A percentile compares a stretch with the other conserved stretches of the same genome.
Conservation (phyloP, 352 stramenopile genomes). For the Phytophthora cryptogea region DNA sequence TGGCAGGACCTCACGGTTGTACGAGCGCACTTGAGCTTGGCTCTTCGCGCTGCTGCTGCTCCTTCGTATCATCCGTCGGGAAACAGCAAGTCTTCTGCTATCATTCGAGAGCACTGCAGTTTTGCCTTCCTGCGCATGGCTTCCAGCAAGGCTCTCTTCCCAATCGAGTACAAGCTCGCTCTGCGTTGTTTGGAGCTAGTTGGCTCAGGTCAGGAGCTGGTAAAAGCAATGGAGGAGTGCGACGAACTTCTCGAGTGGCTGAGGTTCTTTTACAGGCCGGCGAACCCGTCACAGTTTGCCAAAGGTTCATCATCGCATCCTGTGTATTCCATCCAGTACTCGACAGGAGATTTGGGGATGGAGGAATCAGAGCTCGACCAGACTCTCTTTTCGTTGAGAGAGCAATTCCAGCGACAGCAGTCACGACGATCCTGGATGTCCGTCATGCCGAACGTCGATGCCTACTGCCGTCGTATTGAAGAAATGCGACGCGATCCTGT, state of each 20-base stretch:
- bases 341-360: conserved; percentile 12
- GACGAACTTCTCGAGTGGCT: conserved; percentile 52
- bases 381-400: conserved; percentile 20
- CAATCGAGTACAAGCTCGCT: conserved; percentile 68
- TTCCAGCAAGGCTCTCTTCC: conserved; percentile 53
- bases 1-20: conserved; percentile 54
- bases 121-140: conserved; percentile 39
- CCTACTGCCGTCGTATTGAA: conserved; percentile 51
- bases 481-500: conserved; percentile 44
- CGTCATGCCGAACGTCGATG: conserved; percentile 46
- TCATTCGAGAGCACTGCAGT: conserved; percentile 36
- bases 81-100: conserved; percentile 19
- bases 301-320: conserved; percentile 60
- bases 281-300: conserved; percentile 58
- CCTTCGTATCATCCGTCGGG: conserved; percentile 21
- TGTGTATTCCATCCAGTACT: conserved; percentile 57
- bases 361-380: neutral
- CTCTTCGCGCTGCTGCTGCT: conserved; percentile 40
- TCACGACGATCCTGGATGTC: conserved; percentile 38
- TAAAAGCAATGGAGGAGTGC: conserved; percentile 34
- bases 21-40: conserved; percentile 42
- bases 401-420: conserved; percentile 37
- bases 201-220: conserved; percentile 33
- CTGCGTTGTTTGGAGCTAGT: conserved; percentile 49
- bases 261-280: conserved; percentile 69